phyloP scores from a whole-genome alignment of 768 basidiomycete genomes.

The Sarcodon aspratus region DNA sequence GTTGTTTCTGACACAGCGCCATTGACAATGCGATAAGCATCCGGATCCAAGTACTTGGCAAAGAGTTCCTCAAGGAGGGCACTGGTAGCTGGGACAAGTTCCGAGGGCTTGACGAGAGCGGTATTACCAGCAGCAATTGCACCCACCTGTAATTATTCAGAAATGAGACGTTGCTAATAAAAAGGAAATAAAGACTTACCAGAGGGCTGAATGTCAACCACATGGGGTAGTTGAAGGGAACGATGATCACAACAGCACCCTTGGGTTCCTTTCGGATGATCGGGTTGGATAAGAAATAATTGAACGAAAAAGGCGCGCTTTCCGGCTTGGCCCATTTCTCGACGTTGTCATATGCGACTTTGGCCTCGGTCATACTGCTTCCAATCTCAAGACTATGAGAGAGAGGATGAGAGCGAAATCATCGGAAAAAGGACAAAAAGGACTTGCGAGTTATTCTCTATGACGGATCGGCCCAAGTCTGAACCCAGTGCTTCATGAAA shows the following conservation, averaged over 20 bases:
- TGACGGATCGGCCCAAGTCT: constrained; percentile 53
- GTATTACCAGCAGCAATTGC: constrained; percentile 77
- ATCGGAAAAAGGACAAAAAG: neutral
- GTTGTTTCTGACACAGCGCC: constrained; percentile 58
- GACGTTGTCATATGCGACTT: constrained; percentile 46
- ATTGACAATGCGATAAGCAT: constrained; percentile 53
- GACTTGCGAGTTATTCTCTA: constrained; percentile 46
- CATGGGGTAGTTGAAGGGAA: constrained; percentile 69
- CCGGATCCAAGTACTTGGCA: constrained; percentile 64
- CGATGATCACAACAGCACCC: constrained; percentile 58
- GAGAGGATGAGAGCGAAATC: neutral
- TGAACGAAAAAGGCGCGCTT: constrained; percentile 40
- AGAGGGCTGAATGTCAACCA: constrained; percentile 47
- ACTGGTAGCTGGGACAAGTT: constrained; percentile 44
- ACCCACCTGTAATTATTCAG: constrained; percentile 20
- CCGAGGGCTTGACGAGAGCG: constrained; percentile 67
- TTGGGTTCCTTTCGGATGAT: constrained; percentile 67
- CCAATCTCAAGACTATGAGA: constrained; percentile 47
- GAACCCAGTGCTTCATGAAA: constrained; percentile 44
- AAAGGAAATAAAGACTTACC: constrained; percentile 23
- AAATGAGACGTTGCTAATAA: neutral
- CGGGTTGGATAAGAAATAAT: constrained; percentile 49
- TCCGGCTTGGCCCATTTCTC: constrained; percentile 68
- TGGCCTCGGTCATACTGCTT: constrained; percentile 38
- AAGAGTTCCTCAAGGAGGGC: constrained; percentile 54